A percentile compares a stretch with the other conserved stretches of the same genome.
Evolutionary conservation across 2,329 filamentous ascomycete species (phyloP).

Genomic region (Epichloe glyceriae): DNA sequence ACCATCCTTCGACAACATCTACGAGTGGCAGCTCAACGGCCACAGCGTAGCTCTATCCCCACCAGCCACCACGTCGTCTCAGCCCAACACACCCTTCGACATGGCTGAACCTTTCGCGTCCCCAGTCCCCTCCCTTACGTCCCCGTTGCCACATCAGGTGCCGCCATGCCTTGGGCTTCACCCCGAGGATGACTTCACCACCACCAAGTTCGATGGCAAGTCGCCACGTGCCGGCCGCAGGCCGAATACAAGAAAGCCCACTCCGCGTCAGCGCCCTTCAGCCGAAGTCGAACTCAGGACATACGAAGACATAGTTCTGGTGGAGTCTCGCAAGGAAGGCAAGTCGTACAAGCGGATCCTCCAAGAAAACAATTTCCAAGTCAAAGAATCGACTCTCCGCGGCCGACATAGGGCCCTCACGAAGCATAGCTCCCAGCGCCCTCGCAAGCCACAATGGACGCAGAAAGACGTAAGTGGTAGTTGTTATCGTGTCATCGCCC

Average conservation of each 20-base stretch:
- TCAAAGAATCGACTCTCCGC: conserved; percentile 60
- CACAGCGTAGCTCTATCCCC: no score
- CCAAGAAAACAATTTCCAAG: conserved; percentile 36
- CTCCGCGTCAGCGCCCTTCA: no score
- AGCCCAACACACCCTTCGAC: no score
- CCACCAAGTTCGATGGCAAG: no score
- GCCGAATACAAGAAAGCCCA: no score
- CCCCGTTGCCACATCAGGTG: no score
- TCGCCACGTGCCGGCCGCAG: no score
- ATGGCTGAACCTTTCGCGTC: no score
- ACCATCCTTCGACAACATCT: not conserved
- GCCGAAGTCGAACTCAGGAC: not conserved
- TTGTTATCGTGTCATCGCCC: conserved; percentile 8
- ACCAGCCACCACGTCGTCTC: no score
- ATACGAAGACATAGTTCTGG: conserved; percentile 31
- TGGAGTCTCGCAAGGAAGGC: conserved; percentile 40
- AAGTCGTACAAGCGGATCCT: conserved; percentile 55
- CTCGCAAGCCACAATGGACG: conserved; percentile 54
- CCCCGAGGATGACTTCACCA: no score
- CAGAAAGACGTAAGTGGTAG: conserved; percentile 43
- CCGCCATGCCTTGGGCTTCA: no score
- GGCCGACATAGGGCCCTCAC: conserved; percentile 54
- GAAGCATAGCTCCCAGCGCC: conserved; percentile 46
- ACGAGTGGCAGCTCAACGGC: not conserved
- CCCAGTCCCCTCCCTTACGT: no score